Evolutionary conservation across 345 rosid genomes (phyloP).

Genomic region (Citrus unshiu): DNA sequence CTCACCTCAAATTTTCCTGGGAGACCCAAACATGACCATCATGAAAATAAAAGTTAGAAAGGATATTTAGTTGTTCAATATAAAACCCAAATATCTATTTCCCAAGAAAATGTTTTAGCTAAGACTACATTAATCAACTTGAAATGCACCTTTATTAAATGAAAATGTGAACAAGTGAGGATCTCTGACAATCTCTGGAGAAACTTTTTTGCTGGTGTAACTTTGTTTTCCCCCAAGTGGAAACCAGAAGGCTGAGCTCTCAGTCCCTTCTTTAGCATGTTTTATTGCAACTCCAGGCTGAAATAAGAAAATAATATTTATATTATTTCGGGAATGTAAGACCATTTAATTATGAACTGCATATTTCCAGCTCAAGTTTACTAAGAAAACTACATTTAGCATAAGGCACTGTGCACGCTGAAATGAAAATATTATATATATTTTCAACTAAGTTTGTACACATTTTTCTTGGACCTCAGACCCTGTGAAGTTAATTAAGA

Average conservation of each 20-base stretch:
- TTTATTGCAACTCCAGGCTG: slow-evolving; percentile 88
- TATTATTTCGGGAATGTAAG: not conserved
- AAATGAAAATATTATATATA: not conserved
- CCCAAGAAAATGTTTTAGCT: slow-evolving; percentile 1
- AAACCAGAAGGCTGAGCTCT: slow-evolving; percentile 93
- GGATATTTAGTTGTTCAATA: slow-evolving; percentile 15
- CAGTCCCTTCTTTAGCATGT: slow-evolving; percentile 96
- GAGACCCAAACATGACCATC: slow-evolving; percentile 27
- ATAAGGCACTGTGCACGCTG: not conserved
- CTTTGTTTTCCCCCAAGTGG: slow-evolving; percentile 97
- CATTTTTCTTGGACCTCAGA: not conserved
- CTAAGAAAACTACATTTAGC: not conserved
- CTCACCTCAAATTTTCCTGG: slow-evolving; percentile 97
- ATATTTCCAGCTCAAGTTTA: not conserved
- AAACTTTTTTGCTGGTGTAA: slow-evolving; percentile 66
- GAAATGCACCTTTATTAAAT: slow-evolving; percentile 57
- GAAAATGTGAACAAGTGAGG: slow-evolving; percentile 83
- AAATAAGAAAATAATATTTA: slow-evolving; percentile 23
- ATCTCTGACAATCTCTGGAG: slow-evolving; percentile 67
- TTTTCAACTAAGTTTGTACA: not conserved
- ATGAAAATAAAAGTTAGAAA: slow-evolving; percentile 37
- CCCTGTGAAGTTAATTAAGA: not conserved
- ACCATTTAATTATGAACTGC: not conserved
- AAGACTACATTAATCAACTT: not conserved
- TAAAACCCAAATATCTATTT: slow-evolving; percentile 2